These are phyloP conservation scores for Melaleuca quinquenervia DNA, from an alignment of 345 rosid species.

Conservation along the genomic window DNA sequence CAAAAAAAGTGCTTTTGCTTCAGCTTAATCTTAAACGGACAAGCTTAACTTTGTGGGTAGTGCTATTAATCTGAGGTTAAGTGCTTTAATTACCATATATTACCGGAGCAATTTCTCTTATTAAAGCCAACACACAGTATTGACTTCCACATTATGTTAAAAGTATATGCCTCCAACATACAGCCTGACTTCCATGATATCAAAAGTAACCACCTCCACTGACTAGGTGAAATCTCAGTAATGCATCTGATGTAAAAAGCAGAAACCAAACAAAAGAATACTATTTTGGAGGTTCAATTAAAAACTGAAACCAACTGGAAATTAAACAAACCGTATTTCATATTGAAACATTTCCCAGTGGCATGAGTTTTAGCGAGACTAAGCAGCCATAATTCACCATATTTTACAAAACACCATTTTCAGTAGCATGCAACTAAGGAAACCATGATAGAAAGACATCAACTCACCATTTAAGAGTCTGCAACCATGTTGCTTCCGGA, in stretches of 20 bases:
- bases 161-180: background rate
- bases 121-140: background rate
- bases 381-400: background rate
- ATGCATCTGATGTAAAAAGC: background rate
- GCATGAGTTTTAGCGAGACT: background rate
- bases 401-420: background rate
- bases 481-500: conserved; percentile 49
- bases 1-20: background rate
- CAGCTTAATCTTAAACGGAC: background rate
- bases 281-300: background rate
- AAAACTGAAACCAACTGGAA: background rate
- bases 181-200: background rate
- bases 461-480: conserved; percentile 48
- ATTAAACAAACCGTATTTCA: background rate
- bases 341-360: background rate
- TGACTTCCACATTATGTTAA: background rate
- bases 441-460: background rate
- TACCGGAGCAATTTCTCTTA: background rate
- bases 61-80: background rate
- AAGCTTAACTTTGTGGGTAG: background rate
- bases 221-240: background rate
- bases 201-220: background rate
- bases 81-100: background rate
- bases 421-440: background rate
- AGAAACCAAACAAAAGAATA: background rate